Evolutionary conservation across 2,329 filamentous ascomycete species (phyloP).

Genomic region (Cordyceps fumosorosea): DNA sequence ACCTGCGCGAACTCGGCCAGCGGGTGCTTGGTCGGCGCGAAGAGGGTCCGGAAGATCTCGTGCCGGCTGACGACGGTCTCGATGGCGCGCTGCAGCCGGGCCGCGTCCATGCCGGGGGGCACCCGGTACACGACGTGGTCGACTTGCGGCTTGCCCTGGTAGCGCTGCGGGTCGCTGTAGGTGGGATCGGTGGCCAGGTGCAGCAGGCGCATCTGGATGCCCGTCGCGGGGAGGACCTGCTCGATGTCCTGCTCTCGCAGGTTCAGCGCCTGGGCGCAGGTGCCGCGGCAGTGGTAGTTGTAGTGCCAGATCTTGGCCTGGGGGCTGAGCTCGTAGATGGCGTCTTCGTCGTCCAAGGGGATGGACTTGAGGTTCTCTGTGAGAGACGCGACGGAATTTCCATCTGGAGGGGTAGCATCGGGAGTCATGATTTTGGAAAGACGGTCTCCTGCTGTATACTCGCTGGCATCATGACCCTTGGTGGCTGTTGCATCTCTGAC

Average conservation of each 20-base stretch:
- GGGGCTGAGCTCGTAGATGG: neutral
- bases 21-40: slow-evolving; percentile 8
- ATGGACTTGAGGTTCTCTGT: neutral
- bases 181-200: neutral
- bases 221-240: slow-evolving; percentile 7
- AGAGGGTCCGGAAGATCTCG: slow-evolving; percentile 14
- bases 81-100: slow-evolving; percentile 11
- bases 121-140: slow-evolving; percentile 13
- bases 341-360: slow-evolving; percentile 2
- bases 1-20: slow-evolving; percentile 12
- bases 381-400: neutral
- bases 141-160: slow-evolving; percentile 8
- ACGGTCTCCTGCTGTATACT: neutral
- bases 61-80: slow-evolving; percentile 3
- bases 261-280: neutral
- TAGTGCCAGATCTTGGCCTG: slow-evolving; percentile 5
- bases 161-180: slow-evolving; percentile 4
- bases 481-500: neutral
- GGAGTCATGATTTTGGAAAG: neutral
- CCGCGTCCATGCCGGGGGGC: slow-evolving; percentile 1
- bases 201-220: neutral
- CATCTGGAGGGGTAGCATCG: neutral
- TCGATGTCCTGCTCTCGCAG: neutral
- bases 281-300: slow-evolving; percentile 1
- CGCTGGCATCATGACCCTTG: no score